Percentiles rank a stretch among this genome's conserved stretches.
Evolutionary conservation across 257 asterid species (phyloP).

Genomic region (Nicotiana sylvestris): DNA sequence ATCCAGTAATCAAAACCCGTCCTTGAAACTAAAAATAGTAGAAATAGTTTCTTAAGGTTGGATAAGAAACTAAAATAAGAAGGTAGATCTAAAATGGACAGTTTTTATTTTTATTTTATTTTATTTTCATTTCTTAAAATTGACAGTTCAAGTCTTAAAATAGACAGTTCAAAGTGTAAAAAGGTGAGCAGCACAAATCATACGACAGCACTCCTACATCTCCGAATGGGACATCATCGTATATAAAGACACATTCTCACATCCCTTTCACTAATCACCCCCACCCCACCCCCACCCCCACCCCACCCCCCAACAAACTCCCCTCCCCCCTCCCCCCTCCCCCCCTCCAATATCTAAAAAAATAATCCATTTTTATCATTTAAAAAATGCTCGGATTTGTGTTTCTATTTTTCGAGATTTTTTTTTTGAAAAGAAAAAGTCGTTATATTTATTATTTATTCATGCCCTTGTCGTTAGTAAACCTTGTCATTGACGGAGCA

Average conservation of each 20-base stretch:
- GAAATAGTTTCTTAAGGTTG: not conserved
- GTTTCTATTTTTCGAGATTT: too few species aligned
- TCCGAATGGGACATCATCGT: conserved; percentile 10
- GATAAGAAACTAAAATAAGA: not conserved
- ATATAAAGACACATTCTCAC: conserved; percentile 22
- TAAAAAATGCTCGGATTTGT: not conserved
- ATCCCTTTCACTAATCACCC: conserved; percentile 15
- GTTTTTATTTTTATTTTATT: too few species aligned
- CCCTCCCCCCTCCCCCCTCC: not conserved
- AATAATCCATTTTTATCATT: conserved; percentile 32
- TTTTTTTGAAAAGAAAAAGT: too few species aligned
- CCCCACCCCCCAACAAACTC: not conserved
- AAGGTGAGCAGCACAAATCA: conserved; percentile 14
- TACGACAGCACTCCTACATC: conserved; percentile 20
- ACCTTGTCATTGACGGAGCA: too few species aligned
- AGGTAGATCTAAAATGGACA: not conserved
- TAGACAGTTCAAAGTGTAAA: not conserved
- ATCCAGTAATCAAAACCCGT: too few species aligned
- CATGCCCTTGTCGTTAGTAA: too few species aligned
- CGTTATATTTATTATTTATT: too few species aligned
- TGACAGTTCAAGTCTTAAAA: not conserved
- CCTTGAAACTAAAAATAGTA: not conserved
- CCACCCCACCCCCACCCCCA: not conserved
- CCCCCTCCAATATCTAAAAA: too few species aligned
- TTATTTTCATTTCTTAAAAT: not conserved